These are phyloP conservation scores for Heterobasidion occidentale DNA, from an alignment of 1,284 basidiomycete species.

Conservation along the genomic window DNA sequence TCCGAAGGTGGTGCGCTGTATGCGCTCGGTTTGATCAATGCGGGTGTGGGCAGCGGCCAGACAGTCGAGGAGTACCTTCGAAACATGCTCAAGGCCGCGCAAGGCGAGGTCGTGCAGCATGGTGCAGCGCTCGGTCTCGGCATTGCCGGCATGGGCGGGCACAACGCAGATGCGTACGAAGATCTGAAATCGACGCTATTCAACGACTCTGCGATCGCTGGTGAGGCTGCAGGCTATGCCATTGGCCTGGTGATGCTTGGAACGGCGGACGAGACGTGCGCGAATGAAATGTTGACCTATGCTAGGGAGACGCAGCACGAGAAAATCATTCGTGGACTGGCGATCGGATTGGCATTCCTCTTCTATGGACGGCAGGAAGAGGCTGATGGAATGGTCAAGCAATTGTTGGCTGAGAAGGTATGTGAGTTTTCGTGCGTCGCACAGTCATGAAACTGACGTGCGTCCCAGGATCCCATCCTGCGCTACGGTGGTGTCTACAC, in stretches of 20 bases:
- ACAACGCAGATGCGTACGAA: constrained; percentile 84
- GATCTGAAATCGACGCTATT: constrained; percentile 84
- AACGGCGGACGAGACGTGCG: constrained; percentile 68
- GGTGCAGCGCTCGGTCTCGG: constrained; percentile 92
- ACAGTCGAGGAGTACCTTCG: constrained; percentile 70
- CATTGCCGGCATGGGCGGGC: constrained; percentile 87
- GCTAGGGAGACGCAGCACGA: constrained; percentile 95
- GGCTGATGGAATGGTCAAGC: constrained; percentile 73
- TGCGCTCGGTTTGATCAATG: constrained; percentile 91
- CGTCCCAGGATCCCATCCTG: constrained; percentile 79
- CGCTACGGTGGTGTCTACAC: constrained; percentile 96
- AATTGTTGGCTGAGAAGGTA: constrained; percentile 81
- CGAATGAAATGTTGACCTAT: constrained; percentile 91
- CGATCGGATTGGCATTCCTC: constrained; percentile 85
- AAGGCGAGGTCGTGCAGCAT: constrained; percentile 86
- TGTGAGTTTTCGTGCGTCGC: background rate
- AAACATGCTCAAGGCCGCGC: constrained; percentile 66
- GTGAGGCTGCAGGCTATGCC: constrained; percentile 89
- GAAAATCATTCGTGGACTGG: constrained; percentile 94
- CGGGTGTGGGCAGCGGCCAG: constrained; percentile 70
- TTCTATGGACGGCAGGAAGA: constrained; percentile 89
- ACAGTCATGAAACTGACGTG: constrained; percentile 1
- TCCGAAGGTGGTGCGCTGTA: constrained; percentile 92
- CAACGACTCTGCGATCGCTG: constrained; percentile 88
- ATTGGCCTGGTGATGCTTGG: constrained; percentile 98